Percentiles rank a stretch among this genome's conserved stretches.
Evolutionary conservation across 345 rosid genomes (phyloP).

Genomic region (Rhizophora apiculata): DNA sequence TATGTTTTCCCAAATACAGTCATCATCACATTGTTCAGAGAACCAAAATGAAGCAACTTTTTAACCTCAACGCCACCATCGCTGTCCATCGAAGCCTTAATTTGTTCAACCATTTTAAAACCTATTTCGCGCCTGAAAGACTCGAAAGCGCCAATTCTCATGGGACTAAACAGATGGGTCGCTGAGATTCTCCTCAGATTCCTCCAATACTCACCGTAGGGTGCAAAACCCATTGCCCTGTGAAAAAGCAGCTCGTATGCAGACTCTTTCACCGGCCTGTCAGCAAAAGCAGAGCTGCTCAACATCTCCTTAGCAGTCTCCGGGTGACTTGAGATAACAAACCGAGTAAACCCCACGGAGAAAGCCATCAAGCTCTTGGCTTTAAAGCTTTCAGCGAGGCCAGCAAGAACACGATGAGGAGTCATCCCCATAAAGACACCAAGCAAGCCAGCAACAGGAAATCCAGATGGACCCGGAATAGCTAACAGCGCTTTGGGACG

Average conservation of each 20-base stretch:
- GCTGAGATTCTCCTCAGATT: conserved; percentile 74
- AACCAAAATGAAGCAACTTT: conserved; percentile 60
- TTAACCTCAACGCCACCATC: conserved; percentile 44
- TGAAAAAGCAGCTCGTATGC: conserved; percentile 80
- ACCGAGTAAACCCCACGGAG: conserved; percentile 71
- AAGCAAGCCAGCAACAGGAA: neutral
- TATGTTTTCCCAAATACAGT: conserved; percentile 69
- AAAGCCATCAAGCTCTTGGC: conserved; percentile 54
- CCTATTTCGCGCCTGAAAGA: conserved; percentile 49
- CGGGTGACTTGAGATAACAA: conserved; percentile 63
- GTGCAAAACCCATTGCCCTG: conserved; percentile 88
- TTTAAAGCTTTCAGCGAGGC: neutral
- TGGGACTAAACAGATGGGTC: conserved; percentile 77
- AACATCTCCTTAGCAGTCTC: conserved; percentile 73
- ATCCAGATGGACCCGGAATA: conserved; percentile 52
- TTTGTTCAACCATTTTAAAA: conserved; percentile 41
- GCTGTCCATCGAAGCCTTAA: conserved; percentile 21
- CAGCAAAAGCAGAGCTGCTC: conserved; percentile 70
- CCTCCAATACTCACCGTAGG: conserved; percentile 84
- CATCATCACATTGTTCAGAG: conserved; percentile 70
- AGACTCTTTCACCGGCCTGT: conserved; percentile 83
- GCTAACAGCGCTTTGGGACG: conserved; percentile 21
- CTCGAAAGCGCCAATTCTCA: conserved; percentile 45
- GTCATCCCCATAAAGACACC: neutral
- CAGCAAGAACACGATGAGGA: neutral